phyloP scores from a whole-genome alignment of 768 basidiomycete species.

The Russula compacta region DNA sequence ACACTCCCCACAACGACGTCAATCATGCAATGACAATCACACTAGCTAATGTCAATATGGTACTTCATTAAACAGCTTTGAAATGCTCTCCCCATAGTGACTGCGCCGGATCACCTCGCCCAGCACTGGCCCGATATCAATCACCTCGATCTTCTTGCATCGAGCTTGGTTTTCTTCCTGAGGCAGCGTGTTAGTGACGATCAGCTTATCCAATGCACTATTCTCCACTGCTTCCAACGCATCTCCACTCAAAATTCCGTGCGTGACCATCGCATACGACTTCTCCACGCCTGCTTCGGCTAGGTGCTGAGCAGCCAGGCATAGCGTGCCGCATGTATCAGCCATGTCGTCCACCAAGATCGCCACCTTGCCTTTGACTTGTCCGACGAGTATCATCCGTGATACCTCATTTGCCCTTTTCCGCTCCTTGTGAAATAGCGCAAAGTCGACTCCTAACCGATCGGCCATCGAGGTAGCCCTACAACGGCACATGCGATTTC shows the following conservation, averaged over 20 bases:
- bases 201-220: slow-evolving; percentile 82
- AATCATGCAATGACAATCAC: neutral
- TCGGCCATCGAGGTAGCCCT: slow-evolving; percentile 98
- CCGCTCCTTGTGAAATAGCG: slow-evolving; percentile 98
- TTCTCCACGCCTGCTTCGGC: slow-evolving; percentile 79
- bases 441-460: slow-evolving; percentile 92
- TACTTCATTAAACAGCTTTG: slow-evolving; percentile 82
- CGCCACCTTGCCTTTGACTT: slow-evolving; percentile 85
- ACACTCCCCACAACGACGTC: neutral
- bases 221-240: slow-evolving; percentile 66
- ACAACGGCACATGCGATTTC: slow-evolving; percentile 9
- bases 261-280: slow-evolving; percentile 90
- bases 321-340: slow-evolving; percentile 91
- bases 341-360: slow-evolving; percentile 99
- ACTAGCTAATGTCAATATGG: slow-evolving; percentile 49
- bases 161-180: slow-evolving; percentile 65
- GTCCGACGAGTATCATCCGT: slow-evolving; percentile 91
- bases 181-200: slow-evolving; percentile 97
- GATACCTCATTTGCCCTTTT: slow-evolving; percentile 94
- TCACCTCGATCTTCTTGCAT: slow-evolving; percentile 80
- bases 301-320: slow-evolving; percentile 83
- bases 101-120: slow-evolving; percentile 94
- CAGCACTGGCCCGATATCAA: slow-evolving; percentile 90
- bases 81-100: slow-evolving; percentile 94
- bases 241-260: slow-evolving; percentile 89